Evolutionary conservation across 305 asterid genomes (phyloP), one percentile per base, ranked within the genome.

Genomic region (Fraxinus albicans): DNA sequence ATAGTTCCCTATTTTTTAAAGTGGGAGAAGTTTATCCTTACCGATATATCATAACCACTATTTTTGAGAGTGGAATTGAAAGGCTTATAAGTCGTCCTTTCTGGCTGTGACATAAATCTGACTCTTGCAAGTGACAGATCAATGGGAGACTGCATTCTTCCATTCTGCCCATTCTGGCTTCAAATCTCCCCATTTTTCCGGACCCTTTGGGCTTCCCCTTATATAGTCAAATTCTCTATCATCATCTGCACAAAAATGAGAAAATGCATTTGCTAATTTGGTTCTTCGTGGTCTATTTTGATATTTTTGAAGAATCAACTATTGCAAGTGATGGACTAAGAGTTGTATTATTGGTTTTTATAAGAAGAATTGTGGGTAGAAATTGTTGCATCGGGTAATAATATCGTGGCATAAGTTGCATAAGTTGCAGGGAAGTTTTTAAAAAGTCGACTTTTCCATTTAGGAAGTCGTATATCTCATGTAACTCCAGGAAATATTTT

Each of bases 11-110:
- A 8, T 0, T 87, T 82, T 0, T 87, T 82, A 89, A 44, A 44
- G 55, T 44, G 55, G 4, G 55, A 12, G 53, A 17, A 42, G 1
- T 42, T 8, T 42, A 42, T 42, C 53, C 3, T 42, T 13, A 44
- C 96, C 6, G 91, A 88, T 0, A 94, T 90, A 3, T 92, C 97
- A 69, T 91, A 94, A 36, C 98, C 98, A 83, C 96, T 86, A 13
- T 94, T 94, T 74, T 8, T 87, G 73, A 89, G 60, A 9, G 88
- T 87, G 27, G 98, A 97, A 85, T 90, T 84, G 42, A 86, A 55
- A 40, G 85, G 83, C 82, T 50, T 85, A 83, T 92, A 92, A 29
- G 25, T 77, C 25, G 80, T 90, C 31, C 7, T 74, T 0, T 90
- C 90, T 0, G 85, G 74, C n/a, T 55, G 87, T 29, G 81, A 78